Evolutionary conservation across 768 basidiomycete species (phyloP).

Genomic region (Boletus sp.): DNA sequence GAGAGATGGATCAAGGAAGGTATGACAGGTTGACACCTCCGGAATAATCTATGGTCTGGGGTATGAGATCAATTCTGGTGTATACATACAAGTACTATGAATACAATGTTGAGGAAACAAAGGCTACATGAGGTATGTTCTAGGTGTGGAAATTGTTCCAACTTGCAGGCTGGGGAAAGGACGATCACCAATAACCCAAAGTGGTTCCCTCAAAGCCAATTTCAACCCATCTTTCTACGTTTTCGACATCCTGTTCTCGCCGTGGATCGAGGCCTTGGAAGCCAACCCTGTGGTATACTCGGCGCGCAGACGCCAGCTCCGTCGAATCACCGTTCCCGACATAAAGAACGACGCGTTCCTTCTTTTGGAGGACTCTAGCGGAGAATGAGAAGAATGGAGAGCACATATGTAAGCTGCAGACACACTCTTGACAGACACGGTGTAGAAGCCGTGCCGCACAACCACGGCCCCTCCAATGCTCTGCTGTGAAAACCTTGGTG

Average conservation of each 20-base stretch:
- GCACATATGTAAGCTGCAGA: not conserved
- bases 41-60: not conserved
- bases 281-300: slow-evolving; percentile 62
- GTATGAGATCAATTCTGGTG: not conserved
- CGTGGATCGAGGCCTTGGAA: slow-evolving; percentile 50
- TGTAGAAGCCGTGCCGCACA: slow-evolving; percentile 63
- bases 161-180: not conserved
- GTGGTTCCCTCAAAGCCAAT: slow-evolving; percentile 51
- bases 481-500: slow-evolving; percentile 68
- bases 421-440: slow-evolving; percentile 52
- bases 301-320: slow-evolving; percentile 42
- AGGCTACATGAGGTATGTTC: not conserved
- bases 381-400: slow-evolving; percentile 5
- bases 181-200: slow-evolving; percentile 69
- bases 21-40: slow-evolving; percentile 5
- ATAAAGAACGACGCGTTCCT: slow-evolving; percentile 57
- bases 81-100: slow-evolving; percentile 2
- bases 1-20: slow-evolving; percentile 33
- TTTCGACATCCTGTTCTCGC: slow-evolving; percentile 34
- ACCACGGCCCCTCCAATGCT: slow-evolving; percentile 47
- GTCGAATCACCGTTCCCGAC: slow-evolving; percentile 53
- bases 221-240: slow-evolving; percentile 56
- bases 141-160: not conserved
- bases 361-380: slow-evolving; percentile 34
- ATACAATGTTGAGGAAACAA: not conserved